Percentiles rank a stretch among this genome's conserved stretches.
Evolutionary conservation across 2,329 filamentous ascomycete species (phyloP).

Genomic region (Eutypella sp.): DNA sequence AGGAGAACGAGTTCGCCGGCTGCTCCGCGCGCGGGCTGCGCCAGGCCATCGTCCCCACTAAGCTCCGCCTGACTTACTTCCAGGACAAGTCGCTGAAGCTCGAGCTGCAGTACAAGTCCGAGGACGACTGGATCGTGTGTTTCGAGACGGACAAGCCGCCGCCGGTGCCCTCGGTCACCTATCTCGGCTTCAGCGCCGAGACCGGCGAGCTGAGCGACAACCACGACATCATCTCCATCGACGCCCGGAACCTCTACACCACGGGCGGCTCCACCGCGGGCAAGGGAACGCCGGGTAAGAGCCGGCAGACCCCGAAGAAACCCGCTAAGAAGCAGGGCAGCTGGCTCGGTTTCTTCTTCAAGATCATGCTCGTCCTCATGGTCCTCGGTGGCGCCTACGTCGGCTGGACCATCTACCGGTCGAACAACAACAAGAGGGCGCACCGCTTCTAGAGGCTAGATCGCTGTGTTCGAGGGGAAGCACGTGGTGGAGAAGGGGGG

Average conservation of each 20-base stretch:
- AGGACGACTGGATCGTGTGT: conserved; percentile 83
- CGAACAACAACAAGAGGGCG: conserved; percentile 54
- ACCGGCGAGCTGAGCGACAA: conserved; percentile 96
- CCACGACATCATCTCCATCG: conserved; percentile 89
- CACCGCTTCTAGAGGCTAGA: conserved; percentile 52
- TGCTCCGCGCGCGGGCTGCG: conserved; percentile 93
- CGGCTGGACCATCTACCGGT: conserved; percentile 78
- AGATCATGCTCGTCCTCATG: conserved; percentile 71
- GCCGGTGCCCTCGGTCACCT: conserved; percentile 72
- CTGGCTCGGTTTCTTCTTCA: conserved; percentile 67
- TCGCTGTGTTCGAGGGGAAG: too few relatives aligned
- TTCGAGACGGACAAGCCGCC: conserved; percentile 70
- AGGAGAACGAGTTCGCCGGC: conserved; percentile 85
- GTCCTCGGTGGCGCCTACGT: conserved; percentile 72
- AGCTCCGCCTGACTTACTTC: conserved; percentile 88
- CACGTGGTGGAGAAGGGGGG: too few relatives aligned
- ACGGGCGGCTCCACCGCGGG: conserved; percentile 40
- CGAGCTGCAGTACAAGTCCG: conserved; percentile 89
- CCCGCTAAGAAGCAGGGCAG: conserved; percentile 43
- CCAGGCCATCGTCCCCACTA: conserved; percentile 73
- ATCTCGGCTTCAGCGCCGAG: conserved; percentile 77
- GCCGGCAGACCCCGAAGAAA: conserved; percentile 36
- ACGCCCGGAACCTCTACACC: conserved; percentile 83
- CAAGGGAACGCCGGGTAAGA: conserved; percentile 36
- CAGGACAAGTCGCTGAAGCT: conserved; percentile 88